Conservation (phyloP, 2,329 filamentous ascomycete genomes). For the Cladophialophora yegresii region DNA sequence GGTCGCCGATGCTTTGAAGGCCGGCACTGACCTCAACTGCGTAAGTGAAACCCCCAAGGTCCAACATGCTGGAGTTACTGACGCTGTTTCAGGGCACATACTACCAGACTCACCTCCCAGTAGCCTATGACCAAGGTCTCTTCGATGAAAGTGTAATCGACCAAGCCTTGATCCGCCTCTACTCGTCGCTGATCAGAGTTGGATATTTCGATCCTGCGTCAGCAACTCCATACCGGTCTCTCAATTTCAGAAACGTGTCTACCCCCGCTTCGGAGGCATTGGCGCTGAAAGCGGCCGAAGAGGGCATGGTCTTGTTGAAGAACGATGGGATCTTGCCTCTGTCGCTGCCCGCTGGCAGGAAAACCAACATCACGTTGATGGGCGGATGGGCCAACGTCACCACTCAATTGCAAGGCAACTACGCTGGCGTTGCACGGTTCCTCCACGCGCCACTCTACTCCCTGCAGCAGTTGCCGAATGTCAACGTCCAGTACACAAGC, state of each 20-base stretch:
- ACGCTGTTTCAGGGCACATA: constrained; percentile 45
- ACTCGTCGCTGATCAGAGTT: constrained; percentile 52
- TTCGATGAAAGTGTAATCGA: constrained; percentile 53
- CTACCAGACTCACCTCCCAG: constrained; percentile 51
- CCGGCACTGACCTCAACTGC: constrained; percentile 58
- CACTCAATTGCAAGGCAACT: constrained; percentile 61
- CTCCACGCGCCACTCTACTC: constrained; percentile 57
- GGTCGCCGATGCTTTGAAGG: constrained; percentile 52
- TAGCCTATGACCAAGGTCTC: constrained; percentile 48
- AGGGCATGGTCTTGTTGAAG: constrained; percentile 55
- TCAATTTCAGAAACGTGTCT: constrained; percentile 60
- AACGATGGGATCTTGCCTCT: constrained; percentile 56
- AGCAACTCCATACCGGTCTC: constrained; percentile 51
- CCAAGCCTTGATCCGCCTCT: constrained; percentile 51
- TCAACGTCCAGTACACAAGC: constrained; percentile 50
- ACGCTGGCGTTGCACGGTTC: constrained; percentile 59
- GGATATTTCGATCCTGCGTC: constrained; percentile 56
- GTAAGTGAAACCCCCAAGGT: constrained; percentile 11
- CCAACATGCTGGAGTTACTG: not conserved
- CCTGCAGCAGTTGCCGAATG: constrained; percentile 48
- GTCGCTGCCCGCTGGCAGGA: constrained; percentile 40
- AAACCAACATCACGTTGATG: constrained; percentile 55
- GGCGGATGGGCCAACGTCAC: constrained; percentile 62
- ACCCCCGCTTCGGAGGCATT: constrained; percentile 57
- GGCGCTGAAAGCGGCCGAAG: constrained; percentile 56